Conservation (phyloP, 73 alveolate species). For the Symbiodinium pilosum region DNA sequence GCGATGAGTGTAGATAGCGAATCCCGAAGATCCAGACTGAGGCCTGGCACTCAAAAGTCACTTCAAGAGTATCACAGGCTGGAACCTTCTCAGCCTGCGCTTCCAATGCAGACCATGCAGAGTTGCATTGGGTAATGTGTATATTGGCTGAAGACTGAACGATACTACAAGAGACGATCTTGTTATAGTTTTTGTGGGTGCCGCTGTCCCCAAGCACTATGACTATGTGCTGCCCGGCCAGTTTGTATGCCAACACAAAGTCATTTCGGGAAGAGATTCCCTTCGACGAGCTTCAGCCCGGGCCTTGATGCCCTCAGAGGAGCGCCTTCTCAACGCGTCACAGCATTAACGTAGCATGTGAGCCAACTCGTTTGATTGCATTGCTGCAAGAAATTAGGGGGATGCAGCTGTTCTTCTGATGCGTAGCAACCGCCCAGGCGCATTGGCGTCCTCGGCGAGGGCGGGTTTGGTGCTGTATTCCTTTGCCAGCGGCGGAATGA, state of each 20-base stretch:
- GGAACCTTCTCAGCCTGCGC: not conserved
- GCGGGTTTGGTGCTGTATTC: conserved; percentile 93
- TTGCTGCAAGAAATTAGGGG: too few species aligned
- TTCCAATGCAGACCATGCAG: not conserved
- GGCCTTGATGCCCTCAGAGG: not conserved
- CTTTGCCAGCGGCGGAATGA: conserved; percentile 48
- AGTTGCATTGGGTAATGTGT: too few species aligned
- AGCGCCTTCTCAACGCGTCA: too few species aligned
- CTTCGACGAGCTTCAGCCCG: conserved; percentile 50
- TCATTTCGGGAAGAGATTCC: conserved; percentile 63
- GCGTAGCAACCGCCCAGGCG: conserved; percentile 33
- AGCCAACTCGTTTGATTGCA: too few species aligned
- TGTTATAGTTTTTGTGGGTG: too few species aligned
- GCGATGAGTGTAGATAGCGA: too few species aligned
- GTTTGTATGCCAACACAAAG: not conserved
- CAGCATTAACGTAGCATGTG: too few species aligned
- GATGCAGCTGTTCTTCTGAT: too few species aligned
- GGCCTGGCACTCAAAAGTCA: conserved; percentile 72
- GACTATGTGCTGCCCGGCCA: not conserved
- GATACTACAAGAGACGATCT: not conserved
- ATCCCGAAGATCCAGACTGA: too few species aligned
- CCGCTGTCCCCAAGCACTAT: not conserved
- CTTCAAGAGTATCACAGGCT: conserved; percentile 67
- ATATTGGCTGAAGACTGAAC: not conserved
- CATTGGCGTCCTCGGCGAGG: conserved; percentile 70